Conservation (phyloP, 1,284 basidiomycete genomes). For the Ganoderma sp. region DNA sequence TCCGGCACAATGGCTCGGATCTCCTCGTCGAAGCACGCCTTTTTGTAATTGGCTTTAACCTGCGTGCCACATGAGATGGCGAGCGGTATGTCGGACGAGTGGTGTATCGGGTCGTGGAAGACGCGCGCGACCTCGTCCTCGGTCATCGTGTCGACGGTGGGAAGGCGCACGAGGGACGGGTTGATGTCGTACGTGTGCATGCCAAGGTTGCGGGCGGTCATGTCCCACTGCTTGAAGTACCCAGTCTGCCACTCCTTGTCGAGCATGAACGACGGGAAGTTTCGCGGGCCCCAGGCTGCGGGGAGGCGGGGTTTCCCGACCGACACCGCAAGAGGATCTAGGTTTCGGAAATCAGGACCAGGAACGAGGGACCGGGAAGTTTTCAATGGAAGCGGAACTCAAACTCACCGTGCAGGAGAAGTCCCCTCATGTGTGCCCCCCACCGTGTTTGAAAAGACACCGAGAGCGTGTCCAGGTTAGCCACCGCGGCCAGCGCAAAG, state of each 20-base stretch:
- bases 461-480: constrained; percentile 36
- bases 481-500: constrained; percentile 37
- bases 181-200: constrained; percentile 29
- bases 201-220: constrained; percentile 37
- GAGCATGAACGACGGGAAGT: constrained; percentile 27
- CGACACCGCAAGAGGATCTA: constrained; percentile 38
- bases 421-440: constrained; percentile 33
- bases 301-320: constrained; percentile 35
- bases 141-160: constrained; percentile 34
- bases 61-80: constrained; percentile 13
- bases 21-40: constrained; percentile 32
- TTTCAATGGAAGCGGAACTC: background rate
- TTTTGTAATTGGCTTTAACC: constrained; percentile 28
- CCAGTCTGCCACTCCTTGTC: constrained; percentile 41
- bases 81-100: constrained; percentile 1
- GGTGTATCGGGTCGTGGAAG: background rate
- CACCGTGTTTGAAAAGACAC: constrained; percentile 31
- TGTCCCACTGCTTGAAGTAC: constrained; percentile 45
- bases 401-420: constrained; percentile 44
- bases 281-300: constrained; percentile 30
- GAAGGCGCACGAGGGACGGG: constrained; percentile 27
- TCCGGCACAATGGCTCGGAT: constrained; percentile 29
- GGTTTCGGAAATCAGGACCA: background rate
- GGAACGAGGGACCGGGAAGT: background rate
- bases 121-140: constrained; percentile 17